These are phyloP conservation scores for Tarenaya hassleriana DNA, from an alignment of 345 rosid species.

Conservation along the genomic window DNA sequence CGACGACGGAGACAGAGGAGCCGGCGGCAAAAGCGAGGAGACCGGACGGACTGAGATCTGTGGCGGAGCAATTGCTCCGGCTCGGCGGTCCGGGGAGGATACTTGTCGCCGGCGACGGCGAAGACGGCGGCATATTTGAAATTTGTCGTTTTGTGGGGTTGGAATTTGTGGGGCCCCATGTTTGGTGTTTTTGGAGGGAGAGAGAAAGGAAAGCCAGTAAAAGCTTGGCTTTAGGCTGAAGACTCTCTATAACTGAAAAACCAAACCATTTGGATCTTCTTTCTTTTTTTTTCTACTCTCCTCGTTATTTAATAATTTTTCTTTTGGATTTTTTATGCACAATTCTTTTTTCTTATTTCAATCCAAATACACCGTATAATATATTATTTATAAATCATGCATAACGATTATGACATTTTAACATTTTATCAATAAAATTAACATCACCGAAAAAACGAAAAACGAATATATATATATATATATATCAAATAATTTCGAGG, in stretches of 20 bases:
- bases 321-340: too few species aligned
- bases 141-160: background rate
- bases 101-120: conserved; percentile 25
- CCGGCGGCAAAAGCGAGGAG: conserved; percentile 73
- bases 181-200: conserved; percentile 8
- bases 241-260: conserved; percentile 10
- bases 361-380: too few species aligned
- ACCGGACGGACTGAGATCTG: conserved; percentile 60
- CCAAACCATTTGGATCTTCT: conserved; percentile 12
- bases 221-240: conserved; percentile 18
- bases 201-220: background rate
- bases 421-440: too few species aligned
- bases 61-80: conserved; percentile 71
- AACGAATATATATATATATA: too few species aligned
- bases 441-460: too few species aligned
- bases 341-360: too few species aligned
- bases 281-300: too few species aligned
- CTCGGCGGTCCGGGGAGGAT: conserved; percentile 83
- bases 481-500: too few species aligned
- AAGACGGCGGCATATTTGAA: conserved; percentile 20
- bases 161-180: conserved; percentile 3
- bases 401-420: too few species aligned
- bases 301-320: too few species aligned
- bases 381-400: too few species aligned
- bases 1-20: conserved; percentile 61